Evolutionary conservation across 192 early-diverging fungal genomes (phyloP).

Genomic region (Podila horticola): DNA sequence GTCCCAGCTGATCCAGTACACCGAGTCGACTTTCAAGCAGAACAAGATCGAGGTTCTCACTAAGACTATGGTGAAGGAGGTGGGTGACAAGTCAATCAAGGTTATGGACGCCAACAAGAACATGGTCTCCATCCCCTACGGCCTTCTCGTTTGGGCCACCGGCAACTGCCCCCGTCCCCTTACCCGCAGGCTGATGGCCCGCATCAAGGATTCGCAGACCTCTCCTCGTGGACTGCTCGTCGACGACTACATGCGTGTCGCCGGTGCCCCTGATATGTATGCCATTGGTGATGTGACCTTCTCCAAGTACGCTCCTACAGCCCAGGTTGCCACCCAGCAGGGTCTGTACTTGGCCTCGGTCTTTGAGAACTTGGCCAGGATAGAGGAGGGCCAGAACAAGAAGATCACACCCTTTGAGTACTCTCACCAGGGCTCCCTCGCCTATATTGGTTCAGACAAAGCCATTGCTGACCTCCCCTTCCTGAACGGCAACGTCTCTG

Average conservation of each 20-base stretch:
- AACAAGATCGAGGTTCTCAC: constrained; percentile 77
- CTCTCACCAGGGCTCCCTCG: constrained; percentile 86
- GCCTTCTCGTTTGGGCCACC: constrained; percentile 88
- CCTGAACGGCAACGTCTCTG: constrained; percentile 70
- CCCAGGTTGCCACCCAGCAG: constrained; percentile 90
- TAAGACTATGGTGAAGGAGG: constrained; percentile 86
- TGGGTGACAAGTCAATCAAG: constrained; percentile 75
- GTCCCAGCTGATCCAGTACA: constrained; percentile 82
- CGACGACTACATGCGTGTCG: constrained; percentile 76
- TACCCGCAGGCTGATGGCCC: constrained; percentile 72
- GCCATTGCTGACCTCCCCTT: constrained; percentile 95
- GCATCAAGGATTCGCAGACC: constrained; percentile 67
- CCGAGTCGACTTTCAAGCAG: constrained; percentile 81
- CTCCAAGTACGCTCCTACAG: constrained; percentile 84
- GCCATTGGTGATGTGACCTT: constrained; percentile 80
- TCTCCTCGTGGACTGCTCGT: constrained; percentile 74
- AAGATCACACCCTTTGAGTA: constrained; percentile 81
- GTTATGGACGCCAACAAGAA: constrained; percentile 73
- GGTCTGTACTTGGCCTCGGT: constrained; percentile 84
- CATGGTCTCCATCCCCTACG: constrained; percentile 74
- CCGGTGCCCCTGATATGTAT: constrained; percentile 71
- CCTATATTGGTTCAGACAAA: constrained; percentile 94
- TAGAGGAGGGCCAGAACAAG: constrained; percentile 51
- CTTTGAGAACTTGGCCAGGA: constrained; percentile 71
- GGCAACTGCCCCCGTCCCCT: constrained; percentile 81